Conservation (phyloP, 2,329 filamentous ascomycete species). For the Fusarium coffeatum region DNA sequence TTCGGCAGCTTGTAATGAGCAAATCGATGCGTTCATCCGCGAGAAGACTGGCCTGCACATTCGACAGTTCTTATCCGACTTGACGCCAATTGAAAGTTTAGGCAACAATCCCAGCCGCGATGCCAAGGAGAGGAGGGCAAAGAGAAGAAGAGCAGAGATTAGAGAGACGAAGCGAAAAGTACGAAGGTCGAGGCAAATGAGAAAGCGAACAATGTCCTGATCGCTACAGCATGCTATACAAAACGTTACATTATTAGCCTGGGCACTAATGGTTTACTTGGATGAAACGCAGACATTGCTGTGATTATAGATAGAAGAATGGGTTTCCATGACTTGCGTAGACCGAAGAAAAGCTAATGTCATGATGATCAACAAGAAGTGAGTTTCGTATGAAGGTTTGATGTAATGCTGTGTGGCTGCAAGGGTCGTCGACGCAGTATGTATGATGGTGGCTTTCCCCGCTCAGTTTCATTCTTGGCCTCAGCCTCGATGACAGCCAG, state of each 20-base stretch:
- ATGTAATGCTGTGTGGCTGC: constrained; percentile 11
- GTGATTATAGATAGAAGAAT: neutral
- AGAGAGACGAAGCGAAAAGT: constrained; percentile 53
- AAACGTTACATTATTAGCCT: constrained; percentile 17
- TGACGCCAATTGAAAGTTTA: constrained; percentile 63
- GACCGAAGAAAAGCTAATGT: neutral
- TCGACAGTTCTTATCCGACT: constrained; percentile 65
- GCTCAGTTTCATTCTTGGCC: constrained; percentile 14
- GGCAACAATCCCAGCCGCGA: constrained; percentile 47
- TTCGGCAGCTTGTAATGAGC: constrained; percentile 66
- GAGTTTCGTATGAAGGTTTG: neutral
- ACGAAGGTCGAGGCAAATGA: constrained; percentile 50
- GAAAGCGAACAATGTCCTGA: constrained; percentile 17
- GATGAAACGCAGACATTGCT: constrained; percentile 6
- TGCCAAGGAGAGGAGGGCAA: constrained; percentile 43
- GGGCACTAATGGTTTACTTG: constrained; percentile 4
- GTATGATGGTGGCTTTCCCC: constrained; percentile 25
- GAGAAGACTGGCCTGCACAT: constrained; percentile 64
- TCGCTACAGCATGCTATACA: neutral
- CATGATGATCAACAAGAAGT: neutral
- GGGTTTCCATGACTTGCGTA: neutral
- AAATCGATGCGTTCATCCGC: constrained; percentile 64
- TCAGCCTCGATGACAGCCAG: constrained; percentile 4
- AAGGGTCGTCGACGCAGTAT: constrained; percentile 10
- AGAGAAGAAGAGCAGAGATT: constrained; percentile 49